Percentiles rank a stretch among this genome's conserved stretches.
phyloP scores from a whole-genome alignment of 2,329 filamentous ascomycete genomes.

The Neopestalotiopsis clavispora region DNA sequence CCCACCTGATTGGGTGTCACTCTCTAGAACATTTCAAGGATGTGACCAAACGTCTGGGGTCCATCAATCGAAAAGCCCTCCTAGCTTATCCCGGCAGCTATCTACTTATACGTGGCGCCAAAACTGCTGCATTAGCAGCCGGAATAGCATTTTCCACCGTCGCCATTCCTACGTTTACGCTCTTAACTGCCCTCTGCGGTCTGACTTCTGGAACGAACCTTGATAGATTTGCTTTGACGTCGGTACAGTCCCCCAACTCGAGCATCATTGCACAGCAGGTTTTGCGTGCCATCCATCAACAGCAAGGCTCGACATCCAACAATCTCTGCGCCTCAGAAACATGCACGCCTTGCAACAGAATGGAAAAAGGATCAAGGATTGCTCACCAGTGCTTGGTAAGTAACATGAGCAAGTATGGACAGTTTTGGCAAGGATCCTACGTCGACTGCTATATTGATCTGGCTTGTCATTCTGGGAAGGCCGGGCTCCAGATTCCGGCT shows the following conservation, averaged over 20 bases:
- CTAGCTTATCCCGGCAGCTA: neutral
- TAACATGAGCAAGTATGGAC: neutral
- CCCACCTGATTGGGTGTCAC: neutral
- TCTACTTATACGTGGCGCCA: neutral
- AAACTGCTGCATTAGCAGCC: neutral
- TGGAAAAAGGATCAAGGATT: neutral
- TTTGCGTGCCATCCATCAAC: neutral
- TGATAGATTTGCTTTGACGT: slow-evolving; percentile 10
- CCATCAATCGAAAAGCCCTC: neutral
- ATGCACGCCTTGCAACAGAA: neutral
- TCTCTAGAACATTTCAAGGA: neutral
- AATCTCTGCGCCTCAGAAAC: neutral
- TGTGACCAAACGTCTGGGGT: neutral
- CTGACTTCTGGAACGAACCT: slow-evolving; percentile 6
- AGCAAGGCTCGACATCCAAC: neutral
- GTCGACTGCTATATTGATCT: neutral
- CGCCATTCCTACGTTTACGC: neutral
- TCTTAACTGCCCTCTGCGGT: neutral
- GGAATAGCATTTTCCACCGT: neutral
- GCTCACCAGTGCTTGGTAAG: neutral
- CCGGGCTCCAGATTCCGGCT: neutral
- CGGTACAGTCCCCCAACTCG: neutral
- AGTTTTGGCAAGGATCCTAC: neutral
- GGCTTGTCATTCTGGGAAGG: slow-evolving; percentile 13
- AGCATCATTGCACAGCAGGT: neutral